Percentiles rank a stretch among this genome's conserved stretches.
phyloP scores from a whole-genome alignment of 2,329 filamentous ascomycete species.

The Exophiala spinifera region DNA sequence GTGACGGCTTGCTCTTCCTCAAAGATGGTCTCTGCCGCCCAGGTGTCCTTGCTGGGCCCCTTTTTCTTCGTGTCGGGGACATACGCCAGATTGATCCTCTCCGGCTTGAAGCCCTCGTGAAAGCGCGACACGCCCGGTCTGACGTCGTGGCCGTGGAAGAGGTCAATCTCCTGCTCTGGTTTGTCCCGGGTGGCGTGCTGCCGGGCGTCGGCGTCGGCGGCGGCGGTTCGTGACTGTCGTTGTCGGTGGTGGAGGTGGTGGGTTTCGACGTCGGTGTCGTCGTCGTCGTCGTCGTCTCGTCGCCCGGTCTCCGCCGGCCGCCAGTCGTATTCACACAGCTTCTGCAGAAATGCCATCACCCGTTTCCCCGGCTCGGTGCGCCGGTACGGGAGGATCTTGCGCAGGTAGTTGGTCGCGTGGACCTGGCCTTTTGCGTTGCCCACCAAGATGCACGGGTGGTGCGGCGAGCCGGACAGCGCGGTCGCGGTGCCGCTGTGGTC shows the following conservation, averaged over 20 bases:
- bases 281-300: too few species aligned
- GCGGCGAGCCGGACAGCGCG: constrained; percentile 35
- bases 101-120: constrained; percentile 44
- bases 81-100: constrained; percentile 33
- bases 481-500: constrained; percentile 36
- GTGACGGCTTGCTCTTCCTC: constrained; percentile 64
- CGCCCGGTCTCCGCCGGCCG: too few species aligned
- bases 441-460: constrained; percentile 54
- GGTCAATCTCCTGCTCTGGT: constrained; percentile 4
- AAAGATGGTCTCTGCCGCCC: constrained; percentile 47
- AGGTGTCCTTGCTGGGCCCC: constrained; percentile 2
- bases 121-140: constrained; percentile 41
- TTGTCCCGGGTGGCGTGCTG: too few species aligned
- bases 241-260: too few species aligned
- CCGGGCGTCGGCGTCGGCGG: too few species aligned
- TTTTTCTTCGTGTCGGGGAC: constrained; percentile 4
- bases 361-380: constrained; percentile 2
- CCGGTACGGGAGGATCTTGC: constrained; percentile 42
- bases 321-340: constrained; percentile 60
- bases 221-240: too few species aligned
- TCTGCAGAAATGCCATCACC: constrained; percentile 51
- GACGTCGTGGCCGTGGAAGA: constrained; percentile 23
- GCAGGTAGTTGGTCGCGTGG: constrained; percentile 51
- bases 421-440: constrained; percentile 54
- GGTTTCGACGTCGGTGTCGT: too few species aligned